phyloP scores from a whole-genome alignment of 306 rosid species.

The Medicago arabica region DNA sequence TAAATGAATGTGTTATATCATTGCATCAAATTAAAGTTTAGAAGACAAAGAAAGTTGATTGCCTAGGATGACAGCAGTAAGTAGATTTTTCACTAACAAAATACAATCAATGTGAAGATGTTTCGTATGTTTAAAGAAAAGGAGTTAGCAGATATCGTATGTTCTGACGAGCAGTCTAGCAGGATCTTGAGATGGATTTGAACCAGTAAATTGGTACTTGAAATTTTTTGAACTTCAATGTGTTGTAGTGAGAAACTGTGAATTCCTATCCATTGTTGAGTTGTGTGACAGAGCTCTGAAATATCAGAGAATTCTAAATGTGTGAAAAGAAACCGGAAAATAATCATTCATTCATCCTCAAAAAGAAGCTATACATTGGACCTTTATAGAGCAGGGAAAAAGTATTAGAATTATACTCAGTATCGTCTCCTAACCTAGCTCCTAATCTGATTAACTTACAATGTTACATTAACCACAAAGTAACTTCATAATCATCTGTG shows the following conservation, averaged over 20 bases:
- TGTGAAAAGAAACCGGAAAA: neutral
- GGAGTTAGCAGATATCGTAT: neutral
- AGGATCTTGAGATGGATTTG: neutral
- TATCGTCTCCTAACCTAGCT: neutral
- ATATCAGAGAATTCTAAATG: neutral
- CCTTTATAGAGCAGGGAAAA: neutral
- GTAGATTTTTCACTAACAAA: too few species aligned
- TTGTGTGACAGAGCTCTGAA: neutral
- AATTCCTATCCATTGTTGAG: neutral
- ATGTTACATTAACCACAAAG: neutral
- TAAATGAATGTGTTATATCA: too few species aligned
- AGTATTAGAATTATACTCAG: neutral
- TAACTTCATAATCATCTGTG: neutral
- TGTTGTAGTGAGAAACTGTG: neutral
- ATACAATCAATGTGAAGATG: neutral
- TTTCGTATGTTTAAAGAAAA: neutral
- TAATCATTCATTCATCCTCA: neutral
- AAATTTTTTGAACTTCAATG: neutral
- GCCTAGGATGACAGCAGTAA: too few species aligned
- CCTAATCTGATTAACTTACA: slow-evolving; percentile 8
- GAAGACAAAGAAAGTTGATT: too few species aligned
- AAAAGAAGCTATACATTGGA: neutral
- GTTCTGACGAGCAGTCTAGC: neutral
- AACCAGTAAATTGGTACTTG: neutral
- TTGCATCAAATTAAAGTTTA: too few species aligned